Base-by-base conservation (phyloP, 108 stramenopile species). In the Fistulifera pelliculosa region DNA sequence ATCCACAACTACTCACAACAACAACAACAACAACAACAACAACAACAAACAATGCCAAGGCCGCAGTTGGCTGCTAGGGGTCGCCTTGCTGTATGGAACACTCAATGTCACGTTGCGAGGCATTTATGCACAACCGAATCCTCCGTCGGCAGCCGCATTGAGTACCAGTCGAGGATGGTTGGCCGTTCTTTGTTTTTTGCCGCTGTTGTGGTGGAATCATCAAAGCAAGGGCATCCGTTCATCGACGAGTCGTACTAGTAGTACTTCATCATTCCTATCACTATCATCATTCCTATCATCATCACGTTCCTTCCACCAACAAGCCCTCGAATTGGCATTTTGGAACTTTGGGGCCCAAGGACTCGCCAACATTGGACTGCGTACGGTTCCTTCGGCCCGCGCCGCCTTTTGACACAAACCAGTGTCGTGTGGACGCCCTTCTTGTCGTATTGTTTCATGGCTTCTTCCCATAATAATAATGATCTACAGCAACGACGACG, bases 341-440 rank as follows among this genome's bases (percentile, higher is more conserved):
- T 35, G 31, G 31, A 35, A 35, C 8, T 76, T 70, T 53, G 71
- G 75, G 31, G 77, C 81, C 0, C 76, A 81, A 64, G 76, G 75
- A 18, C 61, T 83, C 31, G 40, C 79, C 35, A 83, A 62, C 61
- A 66, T 77, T 0, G 81, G 81, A 2, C 55, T 83, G 8, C 55
- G 79, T 31, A 51, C 49, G 16, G 76, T 66, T 45, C 56, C 64
- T 5, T 75, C 77, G 27, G 77, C 77, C 10, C 53, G 81, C 27
- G 81, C 81, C 18, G 49, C 75, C 44, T 83, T 83, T 67, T 83
- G 23, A 83, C 81, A 28, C 81, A 83, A 62, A 71, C 73, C 11
- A 76, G 74, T 45, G 81, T 83, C 25, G 64, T 83, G 6, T 60
- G 76, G 56, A 83, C 81, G 21, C 81, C 81, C n/a, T 49, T 79